Conservation (phyloP, 1,284 basidiomycete genomes). For the Schizophyllum amplum region DNA sequence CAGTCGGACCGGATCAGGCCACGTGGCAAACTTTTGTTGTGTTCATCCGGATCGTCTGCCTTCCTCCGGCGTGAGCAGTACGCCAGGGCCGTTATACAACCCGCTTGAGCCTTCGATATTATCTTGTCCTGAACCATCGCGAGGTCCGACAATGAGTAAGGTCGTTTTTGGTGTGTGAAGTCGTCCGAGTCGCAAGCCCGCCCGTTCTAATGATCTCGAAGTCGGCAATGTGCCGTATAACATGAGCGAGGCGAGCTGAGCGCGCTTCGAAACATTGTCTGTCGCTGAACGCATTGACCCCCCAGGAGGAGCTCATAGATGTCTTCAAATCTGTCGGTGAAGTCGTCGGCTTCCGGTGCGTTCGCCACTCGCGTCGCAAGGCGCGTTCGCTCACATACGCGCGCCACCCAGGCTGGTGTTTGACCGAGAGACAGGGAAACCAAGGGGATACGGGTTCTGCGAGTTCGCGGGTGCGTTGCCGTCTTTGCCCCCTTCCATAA, state of each 20-base stretch:
- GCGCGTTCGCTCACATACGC: constrained; percentile 3
- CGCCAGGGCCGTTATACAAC: too few relatives aligned
- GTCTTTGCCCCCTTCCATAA: constrained; percentile 19
- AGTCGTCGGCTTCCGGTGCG: constrained; percentile 79
- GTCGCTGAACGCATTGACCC: constrained; percentile 2
- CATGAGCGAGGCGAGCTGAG: constrained; percentile 59
- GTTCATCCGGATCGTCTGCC: too few relatives aligned
- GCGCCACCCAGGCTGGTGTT: constrained; percentile 76
- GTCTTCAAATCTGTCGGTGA: constrained; percentile 83
- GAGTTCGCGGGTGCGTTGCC: constrained; percentile 83
- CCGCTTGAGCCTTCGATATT: not conserved
- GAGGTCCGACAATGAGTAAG: constrained; percentile 32
- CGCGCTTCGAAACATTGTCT: not conserved
- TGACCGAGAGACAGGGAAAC: constrained; percentile 92
- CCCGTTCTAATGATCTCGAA: constrained; percentile 19
- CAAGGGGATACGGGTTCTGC: constrained; percentile 96
- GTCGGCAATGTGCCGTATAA: constrained; percentile 85
- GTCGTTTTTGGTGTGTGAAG: constrained; percentile 35
- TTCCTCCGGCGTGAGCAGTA: too few relatives aligned
- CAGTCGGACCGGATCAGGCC: too few relatives aligned
- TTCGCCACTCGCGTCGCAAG: constrained; percentile 2
- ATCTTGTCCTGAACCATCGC: not conserved
- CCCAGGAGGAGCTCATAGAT: constrained; percentile 70
- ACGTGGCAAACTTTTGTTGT: too few relatives aligned
- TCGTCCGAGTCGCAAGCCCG: not conserved